A percentile compares a stretch with the other conserved stretches of the same genome.
Evolutionary conservation across 2,329 filamentous ascomycete species (phyloP).

Genomic region (Trichocomaceae sp.): DNA sequence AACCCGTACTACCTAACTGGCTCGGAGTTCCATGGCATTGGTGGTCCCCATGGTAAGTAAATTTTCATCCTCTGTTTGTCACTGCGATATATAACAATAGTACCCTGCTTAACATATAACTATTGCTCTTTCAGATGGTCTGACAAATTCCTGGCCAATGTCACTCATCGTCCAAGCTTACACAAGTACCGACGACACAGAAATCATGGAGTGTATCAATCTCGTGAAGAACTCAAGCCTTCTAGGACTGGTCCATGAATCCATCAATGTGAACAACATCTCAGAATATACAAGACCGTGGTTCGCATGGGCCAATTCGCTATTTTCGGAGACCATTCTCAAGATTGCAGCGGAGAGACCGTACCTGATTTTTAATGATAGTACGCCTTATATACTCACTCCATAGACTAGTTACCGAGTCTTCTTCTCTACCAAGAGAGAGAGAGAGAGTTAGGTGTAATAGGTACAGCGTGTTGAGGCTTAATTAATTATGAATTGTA

Average conservation of each 20-base stretch:
- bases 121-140: constrained; percentile 60
- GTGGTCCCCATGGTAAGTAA: constrained; percentile 59
- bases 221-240: constrained; percentile 68
- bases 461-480: not conserved
- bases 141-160: constrained; percentile 96
- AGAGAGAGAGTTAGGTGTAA: not conserved
- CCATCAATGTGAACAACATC: constrained; percentile 69
- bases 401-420: not conserved
- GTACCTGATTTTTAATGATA: constrained; percentile 70
- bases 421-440: not conserved
- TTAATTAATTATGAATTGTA: not conserved
- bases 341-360: constrained; percentile 86
- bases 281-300: constrained; percentile 76
- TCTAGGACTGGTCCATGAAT: constrained; percentile 84
- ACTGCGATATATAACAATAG: constrained; percentile 18
- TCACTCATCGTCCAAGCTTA: constrained; percentile 84
- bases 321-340: constrained; percentile 87
- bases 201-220: constrained; percentile 68
- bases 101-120: not conserved
- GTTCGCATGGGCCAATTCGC: constrained; percentile 98
- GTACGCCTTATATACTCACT: constrained; percentile 22
- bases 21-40: constrained; percentile 74
- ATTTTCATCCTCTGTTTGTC: constrained; percentile 9
- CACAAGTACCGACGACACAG: constrained; percentile 72
- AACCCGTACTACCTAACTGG: constrained; percentile 89